Percentiles rank a stretch among this genome's conserved stretches.
phyloP scores from a whole-genome alignment of 257 asterid genomes.

The Voacanga thouarsii region DNA sequence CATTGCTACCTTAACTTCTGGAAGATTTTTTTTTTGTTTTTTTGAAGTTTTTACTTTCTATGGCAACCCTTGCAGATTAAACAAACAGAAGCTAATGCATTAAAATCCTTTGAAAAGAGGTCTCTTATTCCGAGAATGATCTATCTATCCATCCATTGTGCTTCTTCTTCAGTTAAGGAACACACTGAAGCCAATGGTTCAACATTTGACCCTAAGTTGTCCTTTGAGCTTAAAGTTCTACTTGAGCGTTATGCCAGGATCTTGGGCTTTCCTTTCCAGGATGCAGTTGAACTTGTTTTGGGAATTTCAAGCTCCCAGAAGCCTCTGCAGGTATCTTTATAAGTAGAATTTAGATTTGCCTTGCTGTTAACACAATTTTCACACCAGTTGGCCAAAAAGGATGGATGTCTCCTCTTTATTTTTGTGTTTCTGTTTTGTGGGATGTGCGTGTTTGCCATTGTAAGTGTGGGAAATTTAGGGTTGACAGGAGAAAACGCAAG shows the following conservation, averaged over 20 bases:
- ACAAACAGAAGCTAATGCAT: conserved; percentile 43
- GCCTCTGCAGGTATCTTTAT: conserved; percentile 54
- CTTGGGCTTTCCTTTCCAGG: conserved; percentile 67
- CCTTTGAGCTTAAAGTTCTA: conserved; percentile 63
- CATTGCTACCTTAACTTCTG: neutral
- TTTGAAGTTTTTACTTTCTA: conserved; percentile 14
- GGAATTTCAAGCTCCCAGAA: conserved; percentile 60
- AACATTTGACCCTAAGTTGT: conserved; percentile 48
- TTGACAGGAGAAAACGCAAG: neutral
- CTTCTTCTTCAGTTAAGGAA: conserved; percentile 73
- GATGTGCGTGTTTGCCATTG: neutral
- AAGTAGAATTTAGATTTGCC: neutral
- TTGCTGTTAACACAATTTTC: neutral
- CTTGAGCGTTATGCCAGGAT: conserved; percentile 81
- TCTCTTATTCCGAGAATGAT: conserved; percentile 89
- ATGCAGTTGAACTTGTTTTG: conserved; percentile 71
- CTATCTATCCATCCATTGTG: conserved; percentile 72
- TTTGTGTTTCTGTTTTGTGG: neutral
- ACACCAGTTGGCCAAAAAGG: neutral
- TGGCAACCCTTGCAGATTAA: conserved; percentile 53
- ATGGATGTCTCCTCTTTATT: neutral
- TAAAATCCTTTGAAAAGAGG: conserved; percentile 71
- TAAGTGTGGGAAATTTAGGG: neutral
- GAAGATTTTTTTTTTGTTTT: too few species aligned
- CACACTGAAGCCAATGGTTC: conserved; percentile 68